phyloP scores from a whole-genome alignment of 257 asterid genomes.

The Lantana camara region DNA sequence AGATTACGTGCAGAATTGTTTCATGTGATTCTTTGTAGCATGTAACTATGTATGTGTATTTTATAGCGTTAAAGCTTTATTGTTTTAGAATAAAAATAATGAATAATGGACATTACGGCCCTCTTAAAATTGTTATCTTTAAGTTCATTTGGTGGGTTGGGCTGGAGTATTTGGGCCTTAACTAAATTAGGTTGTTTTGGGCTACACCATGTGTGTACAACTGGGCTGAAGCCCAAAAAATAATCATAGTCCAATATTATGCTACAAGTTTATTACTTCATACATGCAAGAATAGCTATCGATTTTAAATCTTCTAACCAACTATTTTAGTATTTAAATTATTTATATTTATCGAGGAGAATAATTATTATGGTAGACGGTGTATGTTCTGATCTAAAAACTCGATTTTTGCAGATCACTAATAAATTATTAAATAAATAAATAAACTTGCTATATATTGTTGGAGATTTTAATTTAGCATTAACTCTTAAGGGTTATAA shows the following conservation, averaged over 20 bases:
- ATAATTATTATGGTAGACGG: too few species aligned
- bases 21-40: neutral
- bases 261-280: too few species aligned
- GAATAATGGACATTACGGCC: conserved; percentile 19
- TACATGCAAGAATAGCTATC: too few species aligned
- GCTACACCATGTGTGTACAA: neutral
- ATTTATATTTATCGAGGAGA: too few species aligned
- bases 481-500: too few species aligned
- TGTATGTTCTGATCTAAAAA: too few species aligned
- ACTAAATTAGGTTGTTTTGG: neutral
- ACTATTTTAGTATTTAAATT: too few species aligned
- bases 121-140: neutral
- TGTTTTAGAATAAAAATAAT: neutral
- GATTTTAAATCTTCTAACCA: too few species aligned
- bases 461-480: too few species aligned
- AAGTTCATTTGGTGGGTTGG: neutral
- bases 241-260: neutral
- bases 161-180: conserved; percentile 1
- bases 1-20: neutral
- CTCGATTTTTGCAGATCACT: too few species aligned
- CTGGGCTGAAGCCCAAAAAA: neutral
- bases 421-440: too few species aligned
- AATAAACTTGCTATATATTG: too few species aligned
- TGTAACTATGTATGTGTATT: conserved; percentile 2
- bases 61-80: neutral